These are phyloP conservation scores for Trypanosoma platydactyli DNA, from an alignment of 208 protist genomes.

Conservation along the genomic window DNA sequence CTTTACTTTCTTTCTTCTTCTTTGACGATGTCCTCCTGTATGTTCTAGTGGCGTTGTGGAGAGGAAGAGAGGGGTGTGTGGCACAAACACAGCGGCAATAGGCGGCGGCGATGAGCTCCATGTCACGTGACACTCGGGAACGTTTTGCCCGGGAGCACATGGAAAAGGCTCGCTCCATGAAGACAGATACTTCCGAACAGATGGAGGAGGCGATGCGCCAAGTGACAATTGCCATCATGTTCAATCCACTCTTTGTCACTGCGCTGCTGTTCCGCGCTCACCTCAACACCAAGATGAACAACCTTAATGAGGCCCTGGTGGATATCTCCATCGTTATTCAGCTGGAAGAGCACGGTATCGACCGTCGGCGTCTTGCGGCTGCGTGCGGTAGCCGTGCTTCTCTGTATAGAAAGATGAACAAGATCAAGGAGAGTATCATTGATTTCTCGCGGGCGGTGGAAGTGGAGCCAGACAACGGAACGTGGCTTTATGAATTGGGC, in stretches of 20 bases:
- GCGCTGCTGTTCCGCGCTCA: slow-evolving; percentile 56
- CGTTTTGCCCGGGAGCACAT: slow-evolving; percentile 38
- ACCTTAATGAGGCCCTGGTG: slow-evolving; percentile 42
- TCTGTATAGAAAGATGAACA: slow-evolving; percentile 47
- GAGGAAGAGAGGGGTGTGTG: not conserved
- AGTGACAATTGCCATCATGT: slow-evolving; percentile 41
- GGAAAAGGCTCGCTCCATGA: slow-evolving; percentile 45
- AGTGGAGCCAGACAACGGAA: slow-evolving; percentile 82
- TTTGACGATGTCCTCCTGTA: not conserved
- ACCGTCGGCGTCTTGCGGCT: slow-evolving; percentile 48
- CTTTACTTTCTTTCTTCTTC: not conserved
- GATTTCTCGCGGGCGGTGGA: slow-evolving; percentile 70
- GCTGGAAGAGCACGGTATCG: slow-evolving; percentile 50
- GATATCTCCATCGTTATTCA: slow-evolving; percentile 78
- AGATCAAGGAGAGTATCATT: slow-evolving; percentile 50
- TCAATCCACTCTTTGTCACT: slow-evolving; percentile 47
- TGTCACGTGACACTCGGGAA: slow-evolving; percentile 22
- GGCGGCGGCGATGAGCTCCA: not conserved
- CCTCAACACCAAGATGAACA: slow-evolving; percentile 32
- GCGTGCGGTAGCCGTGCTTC: slow-evolving; percentile 65
- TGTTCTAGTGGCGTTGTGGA: not conserved
- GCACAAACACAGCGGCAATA: not conserved
- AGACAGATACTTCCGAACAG: slow-evolving; percentile 42
- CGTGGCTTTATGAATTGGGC: slow-evolving; percentile 80
- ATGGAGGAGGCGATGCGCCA: slow-evolving; percentile 37